Percentiles rank a stretch among this genome's conserved stretches.
phyloP scores from a whole-genome alignment of 768 basidiomycete species.

The Agaricus sinodeliciosus region DNA sequence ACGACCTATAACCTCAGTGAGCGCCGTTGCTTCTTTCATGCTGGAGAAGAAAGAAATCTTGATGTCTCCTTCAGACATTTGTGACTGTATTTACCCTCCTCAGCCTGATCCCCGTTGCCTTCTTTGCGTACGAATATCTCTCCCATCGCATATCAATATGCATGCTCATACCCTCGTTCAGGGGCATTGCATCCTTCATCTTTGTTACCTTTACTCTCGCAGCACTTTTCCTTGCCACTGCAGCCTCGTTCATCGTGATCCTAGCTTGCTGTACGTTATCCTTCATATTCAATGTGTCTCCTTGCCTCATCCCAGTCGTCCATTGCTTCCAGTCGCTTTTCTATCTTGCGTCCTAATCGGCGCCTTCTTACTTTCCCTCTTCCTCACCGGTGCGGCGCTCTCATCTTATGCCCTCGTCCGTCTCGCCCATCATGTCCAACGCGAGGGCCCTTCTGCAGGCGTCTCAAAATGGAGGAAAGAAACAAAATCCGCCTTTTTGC shows the following conservation, averaged over 20 bases:
- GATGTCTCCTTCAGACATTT: neutral
- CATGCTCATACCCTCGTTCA: neutral
- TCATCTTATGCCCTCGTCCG: constrained; percentile 5
- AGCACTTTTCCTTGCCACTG: neutral
- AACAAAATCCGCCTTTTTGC: neutral
- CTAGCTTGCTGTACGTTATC: neutral
- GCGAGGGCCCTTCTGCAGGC: constrained; percentile 2
- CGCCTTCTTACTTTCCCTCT: constrained; percentile 2
- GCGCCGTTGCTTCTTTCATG: neutral
- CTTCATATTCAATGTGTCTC: neutral
- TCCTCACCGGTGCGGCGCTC: constrained; percentile 5
- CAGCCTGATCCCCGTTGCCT: constrained; percentile 3
- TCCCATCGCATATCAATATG: too few relatives aligned
- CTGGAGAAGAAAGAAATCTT: neutral
- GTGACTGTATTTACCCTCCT: constrained; percentile 7
- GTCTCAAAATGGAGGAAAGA: constrained; percentile 4
- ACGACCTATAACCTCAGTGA: constrained; percentile 5
- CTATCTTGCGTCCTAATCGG: neutral
- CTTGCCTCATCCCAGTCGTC: neutral
- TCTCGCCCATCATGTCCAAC: constrained; percentile 3
- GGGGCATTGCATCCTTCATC: neutral
- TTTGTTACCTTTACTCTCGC: neutral
- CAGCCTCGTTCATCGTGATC: neutral
- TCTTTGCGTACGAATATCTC: neutral
- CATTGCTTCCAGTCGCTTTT: neutral